A percentile compares a stretch with the other conserved stretches of the same genome.
phyloP scores from a whole-genome alignment of 2,329 filamentous ascomycete species.

The Coleophoma cylindrospora region DNA sequence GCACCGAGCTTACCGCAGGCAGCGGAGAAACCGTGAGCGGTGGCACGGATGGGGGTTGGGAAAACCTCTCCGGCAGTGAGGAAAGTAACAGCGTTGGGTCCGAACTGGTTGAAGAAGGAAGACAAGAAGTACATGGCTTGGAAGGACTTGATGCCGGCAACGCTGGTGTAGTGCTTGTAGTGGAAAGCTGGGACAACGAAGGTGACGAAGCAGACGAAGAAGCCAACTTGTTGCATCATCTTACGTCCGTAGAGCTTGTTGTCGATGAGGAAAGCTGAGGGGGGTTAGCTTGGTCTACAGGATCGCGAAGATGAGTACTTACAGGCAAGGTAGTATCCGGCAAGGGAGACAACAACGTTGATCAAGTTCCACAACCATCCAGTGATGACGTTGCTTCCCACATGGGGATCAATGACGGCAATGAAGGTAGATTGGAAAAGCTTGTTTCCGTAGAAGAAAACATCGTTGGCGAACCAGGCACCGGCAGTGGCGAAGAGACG shows the following conservation, averaged over 20 bases:
- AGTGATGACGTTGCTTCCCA: slow-evolving; percentile 64
- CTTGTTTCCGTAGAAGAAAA: slow-evolving; percentile 99
- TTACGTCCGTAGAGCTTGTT: slow-evolving; percentile 96
- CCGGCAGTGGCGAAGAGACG: slow-evolving; percentile 83
- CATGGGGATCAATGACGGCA: slow-evolving; percentile 67
- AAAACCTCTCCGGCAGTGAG: slow-evolving; percentile 94
- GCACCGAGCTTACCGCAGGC: slow-evolving; percentile 86
- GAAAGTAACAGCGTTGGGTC: slow-evolving; percentile 90
- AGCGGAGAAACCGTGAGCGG: slow-evolving; percentile 92
- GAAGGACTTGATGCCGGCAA: slow-evolving; percentile 75
- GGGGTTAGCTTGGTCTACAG: slow-evolving; percentile 9
- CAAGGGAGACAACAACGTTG: slow-evolving; percentile 82
- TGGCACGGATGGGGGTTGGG: slow-evolving; percentile 87
- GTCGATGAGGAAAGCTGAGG: slow-evolving; percentile 69
- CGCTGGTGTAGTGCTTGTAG: slow-evolving; percentile 74
- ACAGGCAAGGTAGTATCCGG: slow-evolving; percentile 83
- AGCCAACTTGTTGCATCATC: slow-evolving; percentile 93
- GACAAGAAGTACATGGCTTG: slow-evolving; percentile 98
- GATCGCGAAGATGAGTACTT: slow-evolving; percentile 21
- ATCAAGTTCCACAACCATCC: slow-evolving; percentile 90
- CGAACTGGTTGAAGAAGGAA: slow-evolving; percentile 99
- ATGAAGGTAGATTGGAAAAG: slow-evolving; percentile 94
- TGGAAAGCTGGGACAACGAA: slow-evolving; percentile 90
- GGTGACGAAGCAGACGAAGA: slow-evolving; percentile 88
- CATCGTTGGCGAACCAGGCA: slow-evolving; percentile 92